A percentile compares a stretch with the other conserved stretches of the same genome.
phyloP scores from a whole-genome alignment of 2,329 filamentous ascomycete genomes.

The Ophioceras dolichostomum region DNA sequence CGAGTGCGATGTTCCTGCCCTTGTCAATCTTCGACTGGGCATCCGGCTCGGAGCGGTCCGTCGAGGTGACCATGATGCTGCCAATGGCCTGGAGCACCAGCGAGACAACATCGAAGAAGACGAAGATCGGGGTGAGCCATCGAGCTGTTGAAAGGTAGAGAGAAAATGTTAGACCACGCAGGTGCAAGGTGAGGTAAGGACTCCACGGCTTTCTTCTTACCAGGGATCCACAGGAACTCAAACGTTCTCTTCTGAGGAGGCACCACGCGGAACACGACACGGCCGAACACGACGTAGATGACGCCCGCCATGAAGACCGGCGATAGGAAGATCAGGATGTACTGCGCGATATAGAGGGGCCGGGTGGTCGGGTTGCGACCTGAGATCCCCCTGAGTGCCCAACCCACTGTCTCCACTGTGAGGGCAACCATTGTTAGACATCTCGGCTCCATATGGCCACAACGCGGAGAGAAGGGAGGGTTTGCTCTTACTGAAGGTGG shows the following conservation, averaged over 20 bases:
- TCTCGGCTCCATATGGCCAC: no score
- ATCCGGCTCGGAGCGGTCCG: slow-evolving; percentile 16
- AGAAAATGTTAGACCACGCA: slow-evolving; percentile 2
- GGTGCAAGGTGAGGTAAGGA: no score
- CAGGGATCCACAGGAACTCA: slow-evolving; percentile 22
- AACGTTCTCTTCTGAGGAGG: slow-evolving; percentile 17
- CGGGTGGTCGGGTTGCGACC: slow-evolving; percentile 12
- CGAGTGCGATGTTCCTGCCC: slow-evolving; percentile 24
- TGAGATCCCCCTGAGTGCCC: slow-evolving; percentile 18
- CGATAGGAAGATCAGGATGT: slow-evolving; percentile 22
- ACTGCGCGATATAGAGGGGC: slow-evolving; percentile 20
- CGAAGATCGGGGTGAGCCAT: slow-evolving; percentile 26
- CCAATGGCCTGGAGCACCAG: slow-evolving; percentile 25
- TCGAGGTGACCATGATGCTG: slow-evolving; percentile 25
- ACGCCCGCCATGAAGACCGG: slow-evolving; percentile 25
- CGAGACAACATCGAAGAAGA: slow-evolving; percentile 24
- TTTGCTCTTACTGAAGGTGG: slow-evolving; percentile 13
- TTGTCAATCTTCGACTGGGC: slow-evolving; percentile 16
- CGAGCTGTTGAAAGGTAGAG: slow-evolving; percentile 16
- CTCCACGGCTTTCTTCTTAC: slow-evolving; percentile 15
- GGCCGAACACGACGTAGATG: slow-evolving; percentile 24
- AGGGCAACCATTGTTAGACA: no score
- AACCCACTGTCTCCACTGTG: slow-evolving; percentile 24
- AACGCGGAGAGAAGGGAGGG: no score
- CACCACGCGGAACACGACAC: slow-evolving; percentile 24